Evolutionary conservation across 1,139 yeast species (phyloP).

Genomic region (Kodamaea arcana): DNA sequence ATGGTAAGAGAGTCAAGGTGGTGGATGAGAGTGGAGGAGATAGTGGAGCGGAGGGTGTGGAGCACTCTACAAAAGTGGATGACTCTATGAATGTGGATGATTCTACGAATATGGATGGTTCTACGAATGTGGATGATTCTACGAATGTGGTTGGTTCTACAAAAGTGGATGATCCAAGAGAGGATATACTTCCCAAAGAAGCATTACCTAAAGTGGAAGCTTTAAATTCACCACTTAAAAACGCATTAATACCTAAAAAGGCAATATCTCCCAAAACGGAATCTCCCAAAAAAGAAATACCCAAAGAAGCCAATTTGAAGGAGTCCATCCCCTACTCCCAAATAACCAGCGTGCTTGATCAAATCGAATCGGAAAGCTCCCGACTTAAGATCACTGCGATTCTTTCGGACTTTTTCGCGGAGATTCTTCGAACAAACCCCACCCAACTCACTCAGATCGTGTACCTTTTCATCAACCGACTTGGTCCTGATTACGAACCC

Average conservation of each 20-base stretch:
- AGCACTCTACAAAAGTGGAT: too few relatives aligned
- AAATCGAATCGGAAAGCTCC: slow-evolving; percentile 73
- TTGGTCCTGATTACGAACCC: slow-evolving; percentile 92
- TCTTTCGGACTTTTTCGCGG: slow-evolving; percentile 66
- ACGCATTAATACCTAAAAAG: background rate
- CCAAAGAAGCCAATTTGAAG: background rate
- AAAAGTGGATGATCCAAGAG: background rate
- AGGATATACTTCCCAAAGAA: background rate
- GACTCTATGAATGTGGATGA: too few relatives aligned
- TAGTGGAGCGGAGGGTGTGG: background rate
- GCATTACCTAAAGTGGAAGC: too few relatives aligned
- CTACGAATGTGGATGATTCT: too few relatives aligned
- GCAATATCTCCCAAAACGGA: background rate
- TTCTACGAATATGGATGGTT: too few relatives aligned
- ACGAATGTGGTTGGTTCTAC: background rate
- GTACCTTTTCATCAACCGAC: slow-evolving; percentile 77
- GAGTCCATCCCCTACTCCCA: slow-evolving; percentile 52
- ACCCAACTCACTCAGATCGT: slow-evolving; percentile 64
- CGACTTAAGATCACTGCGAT: slow-evolving; percentile 74
- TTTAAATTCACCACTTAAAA: too few relatives aligned
- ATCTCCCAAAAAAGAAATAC: background rate
- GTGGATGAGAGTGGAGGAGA: background rate
- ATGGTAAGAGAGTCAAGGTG: slow-evolving; percentile 2
- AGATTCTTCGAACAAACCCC: slow-evolving; percentile 55
- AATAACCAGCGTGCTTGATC: slow-evolving; percentile 66